Evolutionary conservation across 306 rosid species (phyloP), one percentile per base, ranked within the genome.

Genomic region (Fragaria iinumae): DNA sequence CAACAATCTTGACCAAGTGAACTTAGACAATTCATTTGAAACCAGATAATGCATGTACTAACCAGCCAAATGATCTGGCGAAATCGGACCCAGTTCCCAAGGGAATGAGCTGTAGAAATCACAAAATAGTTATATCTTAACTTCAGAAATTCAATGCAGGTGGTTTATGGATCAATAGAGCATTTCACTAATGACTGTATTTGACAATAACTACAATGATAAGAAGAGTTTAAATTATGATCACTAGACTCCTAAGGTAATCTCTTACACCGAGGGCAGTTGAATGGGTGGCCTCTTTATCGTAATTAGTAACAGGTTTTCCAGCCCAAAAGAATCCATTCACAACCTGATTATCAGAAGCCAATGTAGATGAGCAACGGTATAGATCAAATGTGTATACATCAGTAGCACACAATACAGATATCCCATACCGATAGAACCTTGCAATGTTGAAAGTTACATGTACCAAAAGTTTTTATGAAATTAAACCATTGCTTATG

Each of bases 321-420:
- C 97, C 99, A 56, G 82, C 97, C 97, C 99, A 92, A 81, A 95
- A 95, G 86, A 92, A 95, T 71, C 99, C 99, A 82, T 95, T 95
- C 38, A 95, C 96, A 85, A 92, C 99, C 99, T 95, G 92, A 68
- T 55, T 56, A 71, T 59, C 64, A 81, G 38, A 72, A 80, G 66
- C 20, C 43, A 63, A 78, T 49, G 66, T 45, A 38, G 67, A 66
- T 82, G n/a, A 73, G 34, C 53, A 16, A 43, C 12, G 49, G 11
- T 43, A 20, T 72, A 23, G 18, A 65, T 13, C 52, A 25, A 39
- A 48, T 21, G 17, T 23, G 69, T 21, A 39, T 1, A 20, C 32
- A 67, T 67, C 17, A 41, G 50, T 2, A 20, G 43, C 41, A 17
- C 8, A 38, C 29, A 39, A 18, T 67, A 38, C 5, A 67, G 69